Conservation (phyloP, 495 filamentous ascomycete species). For the Xylaria grammica region DNA sequence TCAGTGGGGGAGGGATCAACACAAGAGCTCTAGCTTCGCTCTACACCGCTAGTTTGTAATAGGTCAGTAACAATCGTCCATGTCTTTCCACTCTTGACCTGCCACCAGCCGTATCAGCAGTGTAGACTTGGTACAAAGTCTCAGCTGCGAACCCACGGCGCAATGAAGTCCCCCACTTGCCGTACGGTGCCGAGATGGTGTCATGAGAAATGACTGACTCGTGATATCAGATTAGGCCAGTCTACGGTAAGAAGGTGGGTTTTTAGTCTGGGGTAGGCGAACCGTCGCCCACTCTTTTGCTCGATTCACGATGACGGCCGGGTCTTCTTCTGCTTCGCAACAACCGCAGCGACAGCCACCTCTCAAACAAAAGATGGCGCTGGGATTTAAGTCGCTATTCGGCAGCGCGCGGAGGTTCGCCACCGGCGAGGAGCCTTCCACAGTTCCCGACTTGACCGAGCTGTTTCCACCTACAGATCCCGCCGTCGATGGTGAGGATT, state of each 20-base stretch:
- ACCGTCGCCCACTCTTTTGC: neutral
- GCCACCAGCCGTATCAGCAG: no score
- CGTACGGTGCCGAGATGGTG: neutral
- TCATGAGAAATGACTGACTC: conserved; percentile 5
- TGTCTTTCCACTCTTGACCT: neutral
- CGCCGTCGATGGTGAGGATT: conserved; percentile 84
- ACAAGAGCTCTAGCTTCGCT: neutral
- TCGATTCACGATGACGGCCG: neutral
- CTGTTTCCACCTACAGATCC: conserved; percentile 72
- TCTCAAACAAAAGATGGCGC: conserved; percentile 31
- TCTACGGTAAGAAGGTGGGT: neutral
- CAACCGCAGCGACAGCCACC: conserved; percentile 16
- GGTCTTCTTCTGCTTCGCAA: neutral
- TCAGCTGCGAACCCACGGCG: conserved; percentile 1
- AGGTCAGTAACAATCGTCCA: conserved; percentile 15
- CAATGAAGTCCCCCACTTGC: conserved; percentile 4
- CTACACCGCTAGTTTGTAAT: conserved; percentile 6
- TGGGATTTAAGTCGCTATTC: conserved; percentile 47
- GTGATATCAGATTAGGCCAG: conserved; percentile 14
- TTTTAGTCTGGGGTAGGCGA: neutral
- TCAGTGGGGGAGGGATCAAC: neutral
- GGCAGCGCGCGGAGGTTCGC: conserved; percentile 44
- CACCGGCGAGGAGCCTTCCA: conserved; percentile 78
- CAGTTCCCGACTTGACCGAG: conserved; percentile 57
- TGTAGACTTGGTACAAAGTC: no score